Evolutionary conservation across 208 protist genomes (phyloP), one percentile per base, ranked within the genome.

Genomic region (Leishmania tarentolae): DNA sequence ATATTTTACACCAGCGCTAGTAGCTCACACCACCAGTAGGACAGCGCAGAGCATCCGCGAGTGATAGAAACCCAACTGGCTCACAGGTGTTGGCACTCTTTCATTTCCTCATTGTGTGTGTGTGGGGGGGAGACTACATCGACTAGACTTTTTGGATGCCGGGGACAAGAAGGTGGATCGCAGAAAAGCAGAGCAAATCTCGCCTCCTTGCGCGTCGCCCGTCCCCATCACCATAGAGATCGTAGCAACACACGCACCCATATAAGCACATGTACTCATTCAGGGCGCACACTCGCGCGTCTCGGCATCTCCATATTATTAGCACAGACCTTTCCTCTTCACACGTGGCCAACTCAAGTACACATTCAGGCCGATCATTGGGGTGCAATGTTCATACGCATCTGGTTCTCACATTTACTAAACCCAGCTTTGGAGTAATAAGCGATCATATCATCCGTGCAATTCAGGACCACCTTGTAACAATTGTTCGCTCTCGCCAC

Each of bases 401-500:
- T 94, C 75, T 97, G 93, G 21, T 81, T 80, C 63, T 95, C 92
- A 74, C 85, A 85, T 53, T 81, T 72, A 3, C 50, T 56, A 73
- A 97, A 97, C 1, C 92, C 94, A 31, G 87, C 70, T 46, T 94
- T 94, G 59, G 88, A 77, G 78, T 97, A 97, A 78, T 93, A 96
- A 0, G 72, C 35, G 2, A 90, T 50, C 24, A 78, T 82, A 11
- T 78, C 66, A 19, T 97, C 94, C 47, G 82, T 82, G 78, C 86
- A 91, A 79, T 97, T 92, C 15, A 97, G 85, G 79, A 97, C 95
- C 46, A 96, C 83, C 78, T 97, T 97, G 83, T 97, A 97, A 84
- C 94, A 97, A 70, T 90, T 78, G 21, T 80, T 66, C 40, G 78
- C 75, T 28, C 80, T 86, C 28, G 93, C 86, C n/a, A 87, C 81